A percentile compares a stretch with the other conserved stretches of the same genome.
Evolutionary conservation across 2,329 filamentous ascomycete species (phyloP).

Genomic region (Clarireedia homoeocarpa): DNA sequence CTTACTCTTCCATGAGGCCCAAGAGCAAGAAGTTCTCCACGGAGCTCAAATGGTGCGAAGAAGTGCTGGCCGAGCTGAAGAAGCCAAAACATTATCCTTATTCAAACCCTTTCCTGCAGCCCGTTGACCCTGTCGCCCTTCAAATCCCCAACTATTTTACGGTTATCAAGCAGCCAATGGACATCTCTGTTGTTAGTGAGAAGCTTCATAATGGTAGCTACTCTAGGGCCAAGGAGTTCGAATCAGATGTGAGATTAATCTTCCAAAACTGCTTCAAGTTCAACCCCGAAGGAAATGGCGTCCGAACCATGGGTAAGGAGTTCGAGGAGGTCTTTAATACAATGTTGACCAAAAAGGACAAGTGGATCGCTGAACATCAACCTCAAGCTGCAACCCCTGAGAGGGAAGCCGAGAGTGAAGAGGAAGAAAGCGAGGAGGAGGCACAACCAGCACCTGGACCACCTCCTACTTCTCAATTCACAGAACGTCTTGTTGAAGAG

Average conservation of each 20-base stretch:
- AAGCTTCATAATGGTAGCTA: constrained; percentile 78
- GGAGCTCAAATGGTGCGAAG: constrained; percentile 84
- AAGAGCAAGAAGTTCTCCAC: constrained; percentile 86
- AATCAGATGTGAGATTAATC: constrained; percentile 73
- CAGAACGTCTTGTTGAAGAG: constrained; percentile 46
- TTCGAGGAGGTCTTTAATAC: constrained; percentile 68
- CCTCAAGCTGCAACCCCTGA: constrained; percentile 55
- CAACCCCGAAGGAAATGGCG: constrained; percentile 72
- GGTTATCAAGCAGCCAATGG: constrained; percentile 96
- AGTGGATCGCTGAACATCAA: constrained; percentile 72
- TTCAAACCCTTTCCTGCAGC: constrained; percentile 68
- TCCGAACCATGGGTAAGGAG: constrained; percentile 62
- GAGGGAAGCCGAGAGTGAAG: constrained; percentile 56
- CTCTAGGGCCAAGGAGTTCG: constrained; percentile 74
- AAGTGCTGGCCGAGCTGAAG: constrained; percentile 69
- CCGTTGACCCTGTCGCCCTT: constrained; percentile 88
- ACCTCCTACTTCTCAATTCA: constrained; percentile 25
- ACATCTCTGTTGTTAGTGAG: constrained; percentile 70
- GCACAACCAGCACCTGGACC: constrained; percentile 28
- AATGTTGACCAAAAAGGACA: constrained; percentile 70
- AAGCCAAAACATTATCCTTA: constrained; percentile 61
- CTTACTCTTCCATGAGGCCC: constrained; percentile 73
- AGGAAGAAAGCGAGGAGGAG: constrained; percentile 47
- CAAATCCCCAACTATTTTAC: constrained; percentile 91
- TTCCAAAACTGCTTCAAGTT: constrained; percentile 89